These are phyloP conservation scores for Groenewaldozyma sp. DNA, from an alignment of 1,139 yeast species.

Conservation along the genomic window DNA sequence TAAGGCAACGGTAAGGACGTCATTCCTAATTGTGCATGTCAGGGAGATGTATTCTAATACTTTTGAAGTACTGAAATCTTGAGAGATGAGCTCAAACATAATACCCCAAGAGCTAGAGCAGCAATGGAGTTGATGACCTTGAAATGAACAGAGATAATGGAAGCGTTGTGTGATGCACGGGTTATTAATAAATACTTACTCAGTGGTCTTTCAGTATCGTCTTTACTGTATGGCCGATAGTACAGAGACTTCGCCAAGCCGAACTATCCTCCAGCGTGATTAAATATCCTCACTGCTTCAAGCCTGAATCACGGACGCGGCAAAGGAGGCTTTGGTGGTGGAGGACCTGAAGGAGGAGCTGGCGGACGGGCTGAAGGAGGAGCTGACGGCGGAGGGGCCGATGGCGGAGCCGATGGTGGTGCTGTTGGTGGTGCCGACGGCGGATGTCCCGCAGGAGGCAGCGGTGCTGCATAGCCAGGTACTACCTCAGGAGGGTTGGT, in stretches of 20 bases:
- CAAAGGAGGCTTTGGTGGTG: conserved; percentile 12
- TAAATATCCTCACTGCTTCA: conserved; percentile 2
- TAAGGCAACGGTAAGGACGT: conserved; percentile 16
- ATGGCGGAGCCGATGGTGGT: conserved; percentile 11
- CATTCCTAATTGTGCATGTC: background rate
- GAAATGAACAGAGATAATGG: no score
- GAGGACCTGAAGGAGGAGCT: conserved; percentile 6
- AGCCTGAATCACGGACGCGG: conserved; percentile 2
- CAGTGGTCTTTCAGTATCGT: background rate
- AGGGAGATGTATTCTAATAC: background rate
- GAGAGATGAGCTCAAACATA: conserved; percentile 14
- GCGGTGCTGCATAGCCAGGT: conserved; percentile 17
- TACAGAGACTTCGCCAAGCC: no score
- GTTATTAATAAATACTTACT: no score
- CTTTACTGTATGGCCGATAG: background rate
- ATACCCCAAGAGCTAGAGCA: conserved; percentile 19
- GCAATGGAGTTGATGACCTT: conserved; percentile 15
- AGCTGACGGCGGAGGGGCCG: conserved; percentile 14
- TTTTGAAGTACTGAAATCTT: conserved; percentile 15
- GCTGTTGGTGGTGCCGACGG: conserved; percentile 10
- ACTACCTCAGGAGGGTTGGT: conserved; percentile 13
- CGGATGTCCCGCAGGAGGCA: conserved; percentile 10
- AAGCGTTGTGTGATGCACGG: no score
- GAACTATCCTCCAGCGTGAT: no score
- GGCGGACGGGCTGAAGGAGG: conserved; percentile 12